Base-by-base conservation (phyloP, 2,329 filamentous ascomycete species). In the Fusarium anguioides region DNA sequence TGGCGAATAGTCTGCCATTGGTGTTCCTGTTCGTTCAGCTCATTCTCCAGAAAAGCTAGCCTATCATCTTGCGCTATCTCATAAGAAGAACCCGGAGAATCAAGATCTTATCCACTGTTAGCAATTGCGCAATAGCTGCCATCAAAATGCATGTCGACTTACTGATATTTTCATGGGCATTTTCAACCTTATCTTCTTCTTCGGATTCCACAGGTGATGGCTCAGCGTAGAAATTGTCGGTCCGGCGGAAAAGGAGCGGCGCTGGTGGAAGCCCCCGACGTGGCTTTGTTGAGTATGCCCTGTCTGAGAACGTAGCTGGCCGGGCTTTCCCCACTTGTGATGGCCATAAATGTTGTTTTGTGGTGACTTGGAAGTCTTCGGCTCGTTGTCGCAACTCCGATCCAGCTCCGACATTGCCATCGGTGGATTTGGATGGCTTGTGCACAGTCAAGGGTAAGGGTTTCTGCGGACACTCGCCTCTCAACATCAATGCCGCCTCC, bases 11-110 rank as follows among this genome's bases (percentile, higher is more conserved):
- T 78, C 55, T 85, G 82, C 88, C 88, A 90, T 66, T 85, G 83
- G 52, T 81, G 81, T 71, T 88, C 86, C 71, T 90, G 85, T 65
- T 82, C 75, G 1, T 83, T 86, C 82, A 90, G 87, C 74, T 91
- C 88, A 61, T 79, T 80, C 71, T 91, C 88, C 2, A 91, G 77
- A 60, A 89, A 79, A 31, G 79, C 81, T 57, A 85, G 76, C 26
- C 82, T 79, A 53, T 81, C 51, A 78, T 78, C 9, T 72, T 73
- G 33, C 41, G 59, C 24, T 46, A 61, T 15, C 77, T 77, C 31
- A 72, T 75, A 76, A 6, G 61, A 57, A 39, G 51, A 39, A 18
- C 29, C 39, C 29, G 61, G 45, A 45, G 56, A 52, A 48, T 42
- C 50, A 44, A 48, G 36, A 21, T 42, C 61, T 61, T 42, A 21